A percentile compares a stretch with the other conserved stretches of the same genome.
Conservation (phyloP, 1,139 yeast genomes). For the Scheffersomyces quercinus region DNA sequence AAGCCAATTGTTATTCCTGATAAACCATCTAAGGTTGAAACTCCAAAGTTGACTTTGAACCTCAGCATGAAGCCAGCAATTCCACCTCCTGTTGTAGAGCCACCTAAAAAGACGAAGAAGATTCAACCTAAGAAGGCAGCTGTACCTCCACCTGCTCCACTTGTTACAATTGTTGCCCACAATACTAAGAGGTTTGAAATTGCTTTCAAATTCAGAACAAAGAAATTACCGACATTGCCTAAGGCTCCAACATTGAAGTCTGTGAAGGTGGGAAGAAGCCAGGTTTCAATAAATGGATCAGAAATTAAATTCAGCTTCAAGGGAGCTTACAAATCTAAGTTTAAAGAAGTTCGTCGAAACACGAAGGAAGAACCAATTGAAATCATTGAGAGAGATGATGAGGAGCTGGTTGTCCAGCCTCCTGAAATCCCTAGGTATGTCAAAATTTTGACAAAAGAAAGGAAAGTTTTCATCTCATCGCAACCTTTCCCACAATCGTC, state of each 20-base stretch:
- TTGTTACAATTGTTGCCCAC: constrained; percentile 4
- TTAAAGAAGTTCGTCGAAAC: constrained; percentile 3
- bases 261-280: constrained; percentile 8
- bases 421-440: constrained; percentile 21
- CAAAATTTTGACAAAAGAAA: constrained; percentile 25
- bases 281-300: constrained; percentile 8
- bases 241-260: constrained; percentile 1
- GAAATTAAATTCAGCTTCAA: constrained; percentile 9
- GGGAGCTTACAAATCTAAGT: constrained; percentile 8
- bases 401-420: neutral
- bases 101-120: constrained; percentile 4
- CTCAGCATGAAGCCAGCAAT: constrained; percentile 1
- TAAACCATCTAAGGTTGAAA: constrained; percentile 14
- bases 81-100: neutral
- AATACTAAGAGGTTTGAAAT: constrained; percentile 7
- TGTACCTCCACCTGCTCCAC: neutral
- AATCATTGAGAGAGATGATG: neutral
- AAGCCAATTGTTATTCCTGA: neutral
- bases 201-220: constrained; percentile 15
- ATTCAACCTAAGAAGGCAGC: constrained; percentile 1
- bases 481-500: constrained; percentile 15
- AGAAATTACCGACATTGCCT: constrained; percentile 6
- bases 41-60: constrained; percentile 20
- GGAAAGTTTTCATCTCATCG: constrained; percentile 19
- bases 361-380: neutral